phyloP scores from a whole-genome alignment of 2,329 filamentous ascomycete genomes.

The Endoconidiophora polonica region DNA sequence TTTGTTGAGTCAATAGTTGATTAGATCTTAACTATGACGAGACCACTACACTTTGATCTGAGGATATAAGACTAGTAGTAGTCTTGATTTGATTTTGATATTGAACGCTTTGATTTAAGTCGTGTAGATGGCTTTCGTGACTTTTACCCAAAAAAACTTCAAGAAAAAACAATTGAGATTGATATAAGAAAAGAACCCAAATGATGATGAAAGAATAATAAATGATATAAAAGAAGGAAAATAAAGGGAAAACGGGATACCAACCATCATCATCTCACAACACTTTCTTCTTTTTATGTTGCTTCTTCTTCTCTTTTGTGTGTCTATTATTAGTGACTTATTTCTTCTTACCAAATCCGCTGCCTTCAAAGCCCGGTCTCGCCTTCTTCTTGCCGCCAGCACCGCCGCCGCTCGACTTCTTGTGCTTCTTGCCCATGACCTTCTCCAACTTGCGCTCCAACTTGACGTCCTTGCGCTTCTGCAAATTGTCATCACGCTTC shows the following conservation, averaged over 20 bases:
- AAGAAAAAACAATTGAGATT: not conserved
- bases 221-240: not conserved
- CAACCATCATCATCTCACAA: not conserved
- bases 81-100: too few species aligned
- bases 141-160: too few species aligned
- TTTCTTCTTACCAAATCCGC: constrained; percentile 13
- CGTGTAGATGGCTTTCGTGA: too few species aligned
- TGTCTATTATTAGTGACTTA: not conserved
- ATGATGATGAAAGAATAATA: not conserved
- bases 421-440: constrained; percentile 12
- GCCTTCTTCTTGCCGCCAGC: constrained; percentile 10
- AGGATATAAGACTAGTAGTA: too few species aligned
- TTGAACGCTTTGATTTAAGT: too few species aligned
- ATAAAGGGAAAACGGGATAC: not conserved
- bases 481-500: constrained; percentile 67
- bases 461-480: constrained; percentile 60
- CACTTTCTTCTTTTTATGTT: too few species aligned
- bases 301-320: too few species aligned
- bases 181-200: not conserved
- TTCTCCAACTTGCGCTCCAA: constrained; percentile 36
- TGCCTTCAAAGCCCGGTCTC: constrained; percentile 12
- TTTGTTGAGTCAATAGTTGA: too few species aligned
- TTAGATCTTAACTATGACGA: too few species aligned
- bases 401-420: not conserved
- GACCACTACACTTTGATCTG: too few species aligned